Evolutionary conservation across 1,284 basidiomycete species (phyloP).

Genomic region (Malassezia sp.): DNA sequence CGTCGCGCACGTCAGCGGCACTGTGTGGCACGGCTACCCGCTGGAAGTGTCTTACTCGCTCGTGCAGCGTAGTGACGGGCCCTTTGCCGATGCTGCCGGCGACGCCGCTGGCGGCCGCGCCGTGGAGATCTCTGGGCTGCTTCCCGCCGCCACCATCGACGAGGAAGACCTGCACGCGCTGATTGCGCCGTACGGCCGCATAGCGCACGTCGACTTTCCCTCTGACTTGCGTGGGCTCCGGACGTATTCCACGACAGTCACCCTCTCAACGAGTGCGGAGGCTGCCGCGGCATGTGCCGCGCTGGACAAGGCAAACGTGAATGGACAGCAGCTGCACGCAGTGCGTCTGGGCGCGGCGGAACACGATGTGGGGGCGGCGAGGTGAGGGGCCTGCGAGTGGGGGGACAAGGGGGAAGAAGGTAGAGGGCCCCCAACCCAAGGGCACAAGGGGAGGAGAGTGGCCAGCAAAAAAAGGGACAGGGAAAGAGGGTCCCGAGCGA

Average conservation of each 20-base stretch:
- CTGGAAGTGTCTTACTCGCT: constrained; percentile 45
- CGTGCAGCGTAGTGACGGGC: constrained; percentile 26
- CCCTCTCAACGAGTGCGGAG: not conserved
- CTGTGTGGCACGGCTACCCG: constrained; percentile 39
- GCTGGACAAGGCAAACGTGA: not conserved
- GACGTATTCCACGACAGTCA: constrained; percentile 4
- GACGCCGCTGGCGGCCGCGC: constrained; percentile 2
- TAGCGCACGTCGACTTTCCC: constrained; percentile 1
- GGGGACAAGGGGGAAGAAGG: no score
- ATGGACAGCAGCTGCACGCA: constrained; percentile 6
- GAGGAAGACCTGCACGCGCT: constrained; percentile 18
- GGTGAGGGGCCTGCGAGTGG: no score
- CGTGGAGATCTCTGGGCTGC: constrained; percentile 17
- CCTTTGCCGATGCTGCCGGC: not conserved
- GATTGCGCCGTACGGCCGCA: constrained; percentile 15
- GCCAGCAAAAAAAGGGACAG: no score
- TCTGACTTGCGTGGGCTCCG: not conserved
- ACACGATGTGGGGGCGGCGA: no score
- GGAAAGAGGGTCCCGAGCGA: no score
- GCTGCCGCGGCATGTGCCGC: constrained; percentile 1
- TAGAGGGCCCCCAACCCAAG: no score
- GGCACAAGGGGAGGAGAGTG: not conserved
- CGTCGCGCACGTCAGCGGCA: constrained; percentile 30
- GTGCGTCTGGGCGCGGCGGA: no score
- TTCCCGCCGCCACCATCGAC: constrained; percentile 19